phyloP scores from a whole-genome alignment of 2,329 filamentous ascomycete genomes.

The Diaporthe caulivora region DNA sequence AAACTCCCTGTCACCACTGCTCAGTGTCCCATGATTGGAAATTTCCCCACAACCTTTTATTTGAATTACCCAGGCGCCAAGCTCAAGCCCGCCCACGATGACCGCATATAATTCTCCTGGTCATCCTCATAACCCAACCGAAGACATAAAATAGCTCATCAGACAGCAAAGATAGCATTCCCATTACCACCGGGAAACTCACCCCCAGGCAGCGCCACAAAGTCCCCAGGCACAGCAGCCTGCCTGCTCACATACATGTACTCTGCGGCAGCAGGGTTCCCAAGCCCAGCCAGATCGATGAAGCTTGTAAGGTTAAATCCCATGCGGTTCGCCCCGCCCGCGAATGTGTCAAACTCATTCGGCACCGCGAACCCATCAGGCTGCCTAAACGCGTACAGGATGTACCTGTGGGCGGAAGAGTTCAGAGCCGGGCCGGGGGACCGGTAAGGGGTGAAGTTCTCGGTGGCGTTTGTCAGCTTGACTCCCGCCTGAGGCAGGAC shows the following conservation, averaged over 20 bases:
- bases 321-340: constrained; percentile 29
- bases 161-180: constrained; percentile 32
- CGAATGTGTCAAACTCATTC: constrained; percentile 4
- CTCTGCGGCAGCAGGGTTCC: constrained; percentile 34
- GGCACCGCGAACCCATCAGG: constrained; percentile 32
- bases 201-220: constrained; percentile 31
- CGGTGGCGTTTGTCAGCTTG: constrained; percentile 24
- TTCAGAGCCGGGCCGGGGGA: constrained; percentile 27
- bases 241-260: constrained; percentile 36
- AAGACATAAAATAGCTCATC: too few relatives aligned
- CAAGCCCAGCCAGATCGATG: constrained; percentile 30
- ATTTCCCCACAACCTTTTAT: too few relatives aligned
- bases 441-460: constrained; percentile 32
- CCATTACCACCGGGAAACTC: constrained; percentile 37
- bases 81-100: too few relatives aligned
- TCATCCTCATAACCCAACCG: background rate
- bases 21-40: too few relatives aligned
- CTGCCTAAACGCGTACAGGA: constrained; percentile 37
- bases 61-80: too few relatives aligned
- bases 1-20: too few relatives aligned
- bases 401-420: constrained; percentile 38
- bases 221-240: constrained; percentile 28
- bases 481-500: background rate
- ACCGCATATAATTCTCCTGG: background rate
- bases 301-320: constrained; percentile 32